Base-by-base conservation (phyloP, 148 eudicot genomes). In the Salicornia ramosissima region DNA sequence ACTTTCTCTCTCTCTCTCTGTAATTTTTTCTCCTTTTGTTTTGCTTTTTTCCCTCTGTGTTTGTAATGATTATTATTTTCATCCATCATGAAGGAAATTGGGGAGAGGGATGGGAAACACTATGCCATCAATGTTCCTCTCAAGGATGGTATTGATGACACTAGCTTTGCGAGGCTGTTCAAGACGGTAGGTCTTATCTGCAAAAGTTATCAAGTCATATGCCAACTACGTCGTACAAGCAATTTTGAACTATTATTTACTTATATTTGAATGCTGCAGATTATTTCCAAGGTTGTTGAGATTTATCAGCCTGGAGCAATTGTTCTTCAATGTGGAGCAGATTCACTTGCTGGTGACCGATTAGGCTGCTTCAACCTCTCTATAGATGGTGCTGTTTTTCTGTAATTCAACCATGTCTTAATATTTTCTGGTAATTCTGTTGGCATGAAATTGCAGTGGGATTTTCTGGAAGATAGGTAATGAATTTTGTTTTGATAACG, bases 301-400 rank as follows among this genome's bases (percentile, higher is more conserved):
- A 85, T 87, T 43, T 94, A 94, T 85, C 79, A 79, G 82, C 99
- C 99, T 4, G 96, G 96, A 54, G 99, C 76, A 6, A 89, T 94
- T 70, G 99, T 94, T 76, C 86, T 94, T 33, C 99, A 94, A 72
- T 94, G 99, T 77, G 99, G 99, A 71, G 99, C 99, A 61, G 99
- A 94, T 87, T 94, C 99, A 4, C 96, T 94, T 81, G 97, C 99
- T 66, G 97, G 99, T 55, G 99, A 94, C 71, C 85, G 99, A 75
- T 83, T 94, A 78, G 99, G 99, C 79, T 90, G 97, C 83, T 94
- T 94, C 84, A 94, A 89, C 82, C 97, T 94, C 73, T 94, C 99
- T 71, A 90, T 94, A 77, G 99, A 94, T 83, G 99, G 99, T 94
- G 88, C 86, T 80, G 64, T 53, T 82, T 81, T 80, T 56, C 79